These are phyloP conservation scores for Penicillium arizonense DNA, from an alignment of 495 filamentous ascomycete species.

Conservation along the genomic window DNA sequence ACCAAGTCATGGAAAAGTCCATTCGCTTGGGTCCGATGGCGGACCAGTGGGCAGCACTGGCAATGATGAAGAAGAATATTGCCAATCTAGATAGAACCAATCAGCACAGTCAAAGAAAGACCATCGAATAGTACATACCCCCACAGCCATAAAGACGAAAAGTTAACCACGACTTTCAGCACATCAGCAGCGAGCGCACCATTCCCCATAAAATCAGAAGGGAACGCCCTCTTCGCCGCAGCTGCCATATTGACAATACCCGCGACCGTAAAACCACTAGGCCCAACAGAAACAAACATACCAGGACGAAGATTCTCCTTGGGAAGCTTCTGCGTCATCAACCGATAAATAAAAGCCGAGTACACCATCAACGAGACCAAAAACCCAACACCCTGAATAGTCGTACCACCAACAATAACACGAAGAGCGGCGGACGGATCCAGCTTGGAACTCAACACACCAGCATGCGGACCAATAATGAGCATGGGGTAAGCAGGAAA, in stretches of 20 bases:
- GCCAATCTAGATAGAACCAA: constrained; percentile 52
- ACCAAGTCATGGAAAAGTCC: constrained; percentile 86
- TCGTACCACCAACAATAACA: constrained; percentile 68
- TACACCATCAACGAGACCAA: constrained; percentile 84
- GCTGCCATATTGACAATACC: constrained; percentile 62
- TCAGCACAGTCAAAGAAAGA: background rate
- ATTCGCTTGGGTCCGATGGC: constrained; percentile 61
- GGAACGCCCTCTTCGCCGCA: constrained; percentile 41
- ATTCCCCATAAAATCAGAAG: constrained; percentile 58
- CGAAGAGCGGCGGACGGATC: constrained; percentile 50
- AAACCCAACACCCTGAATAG: constrained; percentile 81
- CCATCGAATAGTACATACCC: constrained; percentile 39
- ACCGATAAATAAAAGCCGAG: constrained; percentile 78
- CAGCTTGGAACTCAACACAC: constrained; percentile 55
- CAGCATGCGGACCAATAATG: constrained; percentile 73
- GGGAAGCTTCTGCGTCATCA: constrained; percentile 91
- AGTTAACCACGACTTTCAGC: constrained; percentile 53
- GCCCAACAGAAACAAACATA: constrained; percentile 84
- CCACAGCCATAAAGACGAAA: constrained; percentile 78
- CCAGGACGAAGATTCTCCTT: constrained; percentile 72
- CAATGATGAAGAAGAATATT: constrained; percentile 83
- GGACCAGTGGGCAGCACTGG: constrained; percentile 72
- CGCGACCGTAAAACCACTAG: constrained; percentile 74
- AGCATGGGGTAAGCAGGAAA: constrained; percentile 88
- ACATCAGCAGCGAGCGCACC: constrained; percentile 55